Evolutionary conservation across 345 rosid species (phyloP).

Genomic region (Luvunga scandens): DNA sequence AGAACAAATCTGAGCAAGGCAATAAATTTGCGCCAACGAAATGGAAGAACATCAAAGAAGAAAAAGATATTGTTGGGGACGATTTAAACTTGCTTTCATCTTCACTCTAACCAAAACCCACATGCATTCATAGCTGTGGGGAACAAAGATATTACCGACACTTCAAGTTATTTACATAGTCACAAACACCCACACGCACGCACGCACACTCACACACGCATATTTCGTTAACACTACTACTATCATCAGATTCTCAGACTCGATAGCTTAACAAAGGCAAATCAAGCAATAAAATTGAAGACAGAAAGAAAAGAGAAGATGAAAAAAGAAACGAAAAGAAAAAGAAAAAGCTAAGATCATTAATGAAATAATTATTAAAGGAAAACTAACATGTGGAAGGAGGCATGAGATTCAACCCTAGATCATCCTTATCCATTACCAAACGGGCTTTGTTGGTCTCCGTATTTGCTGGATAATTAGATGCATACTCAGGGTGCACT

Average conservation of each 20-base stretch:
- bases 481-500: constrained; percentile 39
- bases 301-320: constrained; percentile 6
- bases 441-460: constrained; percentile 64
- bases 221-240: constrained; percentile 16
- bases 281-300: constrained; percentile 14
- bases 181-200: constrained; percentile 44
- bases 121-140: constrained; percentile 40
- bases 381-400: constrained; percentile 52
- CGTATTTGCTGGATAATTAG: constrained; percentile 21
- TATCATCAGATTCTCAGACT: constrained; percentile 26
- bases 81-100: constrained; percentile 27
- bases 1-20: constrained; percentile 7
- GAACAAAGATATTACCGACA: constrained; percentile 29
- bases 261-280: constrained; percentile 16
- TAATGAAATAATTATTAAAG: neutral
- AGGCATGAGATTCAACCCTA: constrained; percentile 82
- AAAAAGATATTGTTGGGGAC: constrained; percentile 13
- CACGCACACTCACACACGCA: constrained; percentile 36
- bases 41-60: constrained; percentile 17
- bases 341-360: constrained; percentile 10
- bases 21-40: constrained; percentile 34
- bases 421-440: constrained; percentile 73
- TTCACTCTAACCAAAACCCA: constrained; percentile 38
- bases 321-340: neutral
- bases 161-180: constrained; percentile 39